Base-by-base conservation (phyloP, 768 basidiomycete genomes). In the Collybia nuda region DNA sequence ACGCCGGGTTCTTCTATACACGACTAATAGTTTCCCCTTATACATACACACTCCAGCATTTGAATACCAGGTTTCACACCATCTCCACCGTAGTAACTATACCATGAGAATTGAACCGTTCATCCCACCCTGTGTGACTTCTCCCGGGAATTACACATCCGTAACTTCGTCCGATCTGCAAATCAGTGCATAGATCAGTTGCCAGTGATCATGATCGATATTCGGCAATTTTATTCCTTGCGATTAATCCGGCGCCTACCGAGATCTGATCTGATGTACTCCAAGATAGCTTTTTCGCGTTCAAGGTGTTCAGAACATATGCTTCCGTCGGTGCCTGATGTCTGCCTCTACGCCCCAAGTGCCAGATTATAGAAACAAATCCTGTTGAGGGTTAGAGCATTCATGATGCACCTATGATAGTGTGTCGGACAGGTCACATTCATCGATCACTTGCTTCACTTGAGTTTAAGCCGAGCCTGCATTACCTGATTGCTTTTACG, bases 151-250 rank as follows among this genome's bases (percentile, higher is more conserved):
- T 45, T 26, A 28, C 42, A 22, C 43, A 53, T 51, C 28, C n/a
- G 8, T 35, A 43, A 47, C 47, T 60, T 53, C 29, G 44, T 54
- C 61, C 57, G 60, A 62, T 64, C 57, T 58, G 58, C 52, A 61
- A 61, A 64, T 65, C 65, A 63, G 60, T 29, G 14, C 12, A 47
- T 44, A 52, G 48, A 54, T 54, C 48, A 47, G 44, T 43, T 52
- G 38, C 46, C 49, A 43, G 42, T 69, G 67, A 69, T 69, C 67
- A 69, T 69, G 67, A 69, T 69, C 66, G 66, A 64, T 65, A 53
- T 54, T 64, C 61, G 58, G 62, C 53, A 51, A 57, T 56, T 61
- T 57, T 62, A 43, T 56, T 49, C 48, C 45, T 58, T 36, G 53
- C 46, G 48, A 51, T 40, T 51, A 55, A 35, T 38, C 54, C 58